Conservation (phyloP, 2,329 filamentous ascomycete genomes). For the Xylaria sp. region DNA sequence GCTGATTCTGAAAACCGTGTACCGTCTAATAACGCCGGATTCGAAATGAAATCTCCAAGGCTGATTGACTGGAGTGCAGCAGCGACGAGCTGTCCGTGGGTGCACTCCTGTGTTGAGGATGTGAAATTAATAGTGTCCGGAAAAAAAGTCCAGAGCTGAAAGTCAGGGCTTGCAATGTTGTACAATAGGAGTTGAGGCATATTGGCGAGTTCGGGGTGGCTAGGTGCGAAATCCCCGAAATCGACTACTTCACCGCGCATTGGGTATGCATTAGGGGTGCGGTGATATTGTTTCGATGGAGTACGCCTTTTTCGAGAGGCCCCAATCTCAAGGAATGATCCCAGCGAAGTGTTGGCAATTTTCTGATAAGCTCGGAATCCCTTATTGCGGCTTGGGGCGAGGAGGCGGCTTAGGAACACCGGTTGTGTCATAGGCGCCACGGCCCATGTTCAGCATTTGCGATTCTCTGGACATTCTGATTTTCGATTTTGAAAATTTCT, state of each 20-base stretch:
- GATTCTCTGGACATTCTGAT: constrained; percentile 48
- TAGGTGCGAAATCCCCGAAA: constrained; percentile 33
- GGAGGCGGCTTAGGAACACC: constrained; percentile 52
- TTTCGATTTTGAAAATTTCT: constrained; percentile 3
- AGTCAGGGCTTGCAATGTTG: constrained; percentile 46
- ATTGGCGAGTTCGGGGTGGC: constrained; percentile 42
- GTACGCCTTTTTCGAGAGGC: constrained; percentile 7
- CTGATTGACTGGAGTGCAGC: constrained; percentile 2
- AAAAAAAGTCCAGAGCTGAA: constrained; percentile 41
- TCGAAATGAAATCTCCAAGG: constrained; percentile 31
- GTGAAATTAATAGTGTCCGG: constrained; percentile 50
- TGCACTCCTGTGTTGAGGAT: constrained; percentile 33
- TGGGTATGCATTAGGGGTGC: neutral
- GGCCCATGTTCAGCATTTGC: constrained; percentile 51
- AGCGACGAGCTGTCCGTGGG: constrained; percentile 38
- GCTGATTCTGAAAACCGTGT: constrained; percentile 20
- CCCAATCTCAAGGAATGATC: neutral
- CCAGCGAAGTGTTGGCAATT: neutral
- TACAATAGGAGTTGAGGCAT: constrained; percentile 46
- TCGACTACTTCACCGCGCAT: constrained; percentile 25
- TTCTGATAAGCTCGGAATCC: constrained; percentile 10
- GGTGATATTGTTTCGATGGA: constrained; percentile 21
- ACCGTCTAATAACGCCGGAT: constrained; percentile 45
- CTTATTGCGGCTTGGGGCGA: constrained; percentile 50
- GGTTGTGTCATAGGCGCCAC: constrained; percentile 52